These are phyloP conservation scores for Chaetomiaceae sp. DNA, from an alignment of 2,329 filamentous ascomycete species.

Conservation along the genomic window DNA sequence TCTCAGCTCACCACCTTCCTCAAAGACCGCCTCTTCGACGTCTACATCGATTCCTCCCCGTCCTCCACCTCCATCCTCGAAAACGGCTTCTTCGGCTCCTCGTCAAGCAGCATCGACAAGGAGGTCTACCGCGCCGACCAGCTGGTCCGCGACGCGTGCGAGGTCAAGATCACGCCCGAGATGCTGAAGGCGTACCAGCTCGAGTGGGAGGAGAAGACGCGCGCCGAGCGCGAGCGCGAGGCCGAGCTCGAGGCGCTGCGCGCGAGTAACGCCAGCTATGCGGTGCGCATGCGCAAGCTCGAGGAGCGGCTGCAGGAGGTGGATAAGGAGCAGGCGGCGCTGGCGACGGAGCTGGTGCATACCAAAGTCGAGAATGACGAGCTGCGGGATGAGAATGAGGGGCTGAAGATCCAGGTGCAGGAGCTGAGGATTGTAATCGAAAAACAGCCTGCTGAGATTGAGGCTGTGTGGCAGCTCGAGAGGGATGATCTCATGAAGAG, in stretches of 20 bases:
- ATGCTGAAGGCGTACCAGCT: conserved; percentile 72
- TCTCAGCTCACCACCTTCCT: conserved; percentile 80
- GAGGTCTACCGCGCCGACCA: conserved; percentile 94
- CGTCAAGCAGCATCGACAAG: conserved; percentile 83
- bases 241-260: conserved; percentile 72
- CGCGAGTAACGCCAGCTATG: conserved; percentile 60
- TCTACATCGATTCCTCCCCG: conserved; percentile 91
- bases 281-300: conserved; percentile 73
- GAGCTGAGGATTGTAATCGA: conserved; percentile 85
- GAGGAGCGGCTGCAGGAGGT: conserved; percentile 85
- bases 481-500: conserved; percentile 89
- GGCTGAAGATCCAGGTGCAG: conserved; percentile 74
- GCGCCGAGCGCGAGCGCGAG: conserved; percentile 76
- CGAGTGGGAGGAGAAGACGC: conserved; percentile 91
- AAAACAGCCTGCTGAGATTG: conserved; percentile 83
- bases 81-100: conserved; percentile 94
- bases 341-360: conserved; percentile 86
- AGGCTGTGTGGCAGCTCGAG: conserved; percentile 73
- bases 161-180: conserved; percentile 78
- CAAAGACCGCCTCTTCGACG: conserved; percentile 91
- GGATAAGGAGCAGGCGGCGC: conserved; percentile 83
- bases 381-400: conserved; percentile 84
- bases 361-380: conserved; percentile 93
- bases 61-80: conserved; percentile 91
- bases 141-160: conserved; percentile 87